phyloP scores from a whole-genome alignment of 2,329 filamentous ascomycete genomes.

The Paracoccidioides brasiliensis region DNA sequence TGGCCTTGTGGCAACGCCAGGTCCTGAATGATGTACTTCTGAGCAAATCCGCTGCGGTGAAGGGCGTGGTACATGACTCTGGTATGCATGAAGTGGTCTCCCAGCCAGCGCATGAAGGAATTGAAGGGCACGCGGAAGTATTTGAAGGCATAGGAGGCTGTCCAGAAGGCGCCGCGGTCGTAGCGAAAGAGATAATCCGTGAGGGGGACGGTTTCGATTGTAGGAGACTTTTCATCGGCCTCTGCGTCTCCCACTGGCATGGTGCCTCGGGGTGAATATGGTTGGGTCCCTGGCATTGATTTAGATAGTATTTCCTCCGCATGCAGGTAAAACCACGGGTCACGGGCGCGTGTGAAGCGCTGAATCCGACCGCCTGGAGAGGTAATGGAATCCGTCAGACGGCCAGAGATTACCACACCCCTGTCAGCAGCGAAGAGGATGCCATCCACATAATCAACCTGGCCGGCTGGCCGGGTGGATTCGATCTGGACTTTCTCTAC shows the following conservation, averaged over 20 bases:
- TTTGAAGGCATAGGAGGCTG: constrained; percentile 40
- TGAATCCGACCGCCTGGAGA: constrained; percentile 18
- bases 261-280: neutral
- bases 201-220: constrained; percentile 26
- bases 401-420: constrained; percentile 47
- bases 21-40: constrained; percentile 47
- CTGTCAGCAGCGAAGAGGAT: constrained; percentile 44
- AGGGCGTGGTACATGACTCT: constrained; percentile 47
- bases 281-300: neutral
- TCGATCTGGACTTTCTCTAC: neutral
- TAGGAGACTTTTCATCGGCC: neutral
- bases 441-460: constrained; percentile 40
- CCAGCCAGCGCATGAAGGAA: constrained; percentile 40
- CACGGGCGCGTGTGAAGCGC: constrained; percentile 44
- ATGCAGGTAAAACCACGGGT: constrained; percentile 65
- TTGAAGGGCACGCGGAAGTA: constrained; percentile 48
- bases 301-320: constrained; percentile 28
- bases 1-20: constrained; percentile 41
- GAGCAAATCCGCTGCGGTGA: constrained; percentile 41
- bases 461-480: neutral
- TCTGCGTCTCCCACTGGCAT: neutral
- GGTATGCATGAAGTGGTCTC: constrained; percentile 47
- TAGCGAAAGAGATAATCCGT: constrained; percentile 44
- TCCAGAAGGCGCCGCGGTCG: constrained; percentile 48
- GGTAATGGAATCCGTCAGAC: constrained; percentile 36